Percentiles rank a stretch among this genome's conserved stretches.
These are phyloP conservation scores for Schizopora paradoxa DNA, from an alignment of 1,284 basidiomycete genomes.

Conservation along the genomic window DNA sequence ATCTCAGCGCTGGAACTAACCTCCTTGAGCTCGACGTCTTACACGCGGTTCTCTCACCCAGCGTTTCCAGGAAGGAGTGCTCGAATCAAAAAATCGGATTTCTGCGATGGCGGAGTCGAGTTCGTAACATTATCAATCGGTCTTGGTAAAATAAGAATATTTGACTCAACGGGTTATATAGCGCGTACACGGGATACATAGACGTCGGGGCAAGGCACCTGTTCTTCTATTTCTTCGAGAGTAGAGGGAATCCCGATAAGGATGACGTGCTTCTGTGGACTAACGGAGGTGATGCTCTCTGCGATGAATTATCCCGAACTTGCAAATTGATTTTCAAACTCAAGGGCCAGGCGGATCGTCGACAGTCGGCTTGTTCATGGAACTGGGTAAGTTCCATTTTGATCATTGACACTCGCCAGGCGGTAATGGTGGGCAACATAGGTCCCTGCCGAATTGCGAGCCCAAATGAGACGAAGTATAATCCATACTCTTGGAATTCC, in stretches of 20 bases:
- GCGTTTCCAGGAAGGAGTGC: slow-evolving; percentile 13
- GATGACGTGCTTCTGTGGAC: slow-evolving; percentile 38
- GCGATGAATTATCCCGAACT: neutral
- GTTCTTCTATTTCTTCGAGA: slow-evolving; percentile 80
- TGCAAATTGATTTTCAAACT: neutral
- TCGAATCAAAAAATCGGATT: slow-evolving; percentile 14
- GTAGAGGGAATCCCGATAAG: slow-evolving; percentile 31
- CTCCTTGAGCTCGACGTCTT: too few species aligned
- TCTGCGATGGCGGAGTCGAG: slow-evolving; percentile 13
- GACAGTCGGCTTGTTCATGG: slow-evolving; percentile 59
- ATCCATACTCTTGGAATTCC: slow-evolving; percentile 63
- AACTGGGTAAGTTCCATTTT: slow-evolving; percentile 39
- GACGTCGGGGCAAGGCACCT: slow-evolving; percentile 67
- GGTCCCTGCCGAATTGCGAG: slow-evolving; percentile 48
- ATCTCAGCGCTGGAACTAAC: too few species aligned
- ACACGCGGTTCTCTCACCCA: slow-evolving; percentile 16
- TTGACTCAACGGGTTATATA: slow-evolving; percentile 13
- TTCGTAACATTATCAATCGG: neutral
- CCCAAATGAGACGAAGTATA: slow-evolving; percentile 40
- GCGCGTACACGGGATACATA: slow-evolving; percentile 52
- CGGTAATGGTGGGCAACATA: slow-evolving; percentile 8
- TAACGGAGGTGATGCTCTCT: slow-evolving; percentile 26
- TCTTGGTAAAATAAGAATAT: neutral
- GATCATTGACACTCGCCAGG: neutral
- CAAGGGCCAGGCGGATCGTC: slow-evolving; percentile 52